phyloP scores from a whole-genome alignment of 1,139 yeast genomes.

The Debaryomyces nepalensis region DNA sequence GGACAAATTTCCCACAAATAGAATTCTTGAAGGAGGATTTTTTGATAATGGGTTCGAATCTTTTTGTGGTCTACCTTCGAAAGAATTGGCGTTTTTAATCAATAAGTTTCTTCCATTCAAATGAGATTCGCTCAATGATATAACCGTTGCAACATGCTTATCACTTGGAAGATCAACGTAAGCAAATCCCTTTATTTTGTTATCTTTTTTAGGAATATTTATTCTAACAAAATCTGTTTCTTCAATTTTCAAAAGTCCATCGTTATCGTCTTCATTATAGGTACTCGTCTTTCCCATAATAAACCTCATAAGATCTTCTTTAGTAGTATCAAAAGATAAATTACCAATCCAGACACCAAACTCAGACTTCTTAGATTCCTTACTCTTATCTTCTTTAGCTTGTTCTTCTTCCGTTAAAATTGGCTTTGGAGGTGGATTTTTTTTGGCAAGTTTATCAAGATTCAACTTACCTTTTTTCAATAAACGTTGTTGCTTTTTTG shows the following conservation, averaged over 20 bases:
- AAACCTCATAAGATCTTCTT: conserved; percentile 72
- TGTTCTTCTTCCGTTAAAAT: conserved; percentile 35
- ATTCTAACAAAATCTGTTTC: conserved; percentile 62
- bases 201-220: conserved; percentile 67
- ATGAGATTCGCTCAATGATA: conserved; percentile 68
- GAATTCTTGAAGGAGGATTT: conserved; percentile 86
- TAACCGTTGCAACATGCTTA: conserved; percentile 65
- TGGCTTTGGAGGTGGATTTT: conserved; percentile 50
- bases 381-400: conserved; percentile 28
- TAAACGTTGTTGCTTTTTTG: conserved; percentile 89
- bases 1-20: conserved; percentile 91
- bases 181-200: conserved; percentile 83
- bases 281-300: conserved; percentile 61
- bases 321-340: conserved; percentile 80
- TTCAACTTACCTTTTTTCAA: conserved; percentile 79
- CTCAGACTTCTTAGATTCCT: conserved; percentile 48
- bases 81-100: conserved; percentile 80
- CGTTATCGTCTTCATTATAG: conserved; percentile 21
- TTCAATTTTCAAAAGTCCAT: conserved; percentile 43
- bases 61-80: conserved; percentile 85
- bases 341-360: conserved; percentile 96
- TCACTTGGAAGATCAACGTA: conserved; percentile 79
- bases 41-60: conserved; percentile 49
- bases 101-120: conserved; percentile 85
- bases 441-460: conserved; percentile 57